Base-by-base conservation (phyloP, 768 basidiomycete genomes). In the Leucocoprinus leucothites region DNA sequence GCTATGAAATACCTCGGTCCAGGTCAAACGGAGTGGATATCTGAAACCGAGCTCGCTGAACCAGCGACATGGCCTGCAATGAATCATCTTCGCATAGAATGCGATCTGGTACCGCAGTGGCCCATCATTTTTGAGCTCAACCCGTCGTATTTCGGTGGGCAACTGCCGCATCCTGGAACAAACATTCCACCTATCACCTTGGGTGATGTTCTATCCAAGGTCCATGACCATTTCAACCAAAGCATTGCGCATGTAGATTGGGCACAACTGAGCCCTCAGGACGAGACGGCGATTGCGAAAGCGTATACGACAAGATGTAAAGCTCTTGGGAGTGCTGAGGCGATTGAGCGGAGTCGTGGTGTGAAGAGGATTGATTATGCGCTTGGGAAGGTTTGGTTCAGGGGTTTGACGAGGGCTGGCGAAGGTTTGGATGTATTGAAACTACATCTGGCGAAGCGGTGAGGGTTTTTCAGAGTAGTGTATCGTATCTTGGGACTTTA, bases 311-410 rank as follows among this genome's bases (percentile, higher is more conserved):
- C 61, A 53, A 62, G 79, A 48, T 78, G 75, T 60, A 69, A 64
- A 31, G 56, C 64, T 18, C 59, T 65, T 48, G 60, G 60, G 1
- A 65, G 65, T n/a, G 58, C 51, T 46, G 71, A 72, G 28, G 60
- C 69, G 35, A 65, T 68, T 34, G 73, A 80, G 64, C 64, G 71
- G 57, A 71, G 66, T 13, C 76, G 79, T 67, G 83, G 82, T 0
- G 75, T 86, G 16, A 84, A 80, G 68, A 72, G 81, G 56, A 73
- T 87, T 2, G 86, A 87, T 70, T 86, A 79, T 65, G 67, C 86
- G 58, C 53, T 69, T 44, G 78, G 75, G 7, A 75, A 71, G 50
- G 71, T 72, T 2, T 71, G 65, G 60, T 77, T 85, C 65, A 74
- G 72, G 57, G 83, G 83, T 16, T 55, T 84, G 45, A 68, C 74